Percentiles rank a stretch among this genome's conserved stretches.
Evolutionary conservation across 306 rosid genomes (phyloP).

Genomic region (Citrullus amarus): DNA sequence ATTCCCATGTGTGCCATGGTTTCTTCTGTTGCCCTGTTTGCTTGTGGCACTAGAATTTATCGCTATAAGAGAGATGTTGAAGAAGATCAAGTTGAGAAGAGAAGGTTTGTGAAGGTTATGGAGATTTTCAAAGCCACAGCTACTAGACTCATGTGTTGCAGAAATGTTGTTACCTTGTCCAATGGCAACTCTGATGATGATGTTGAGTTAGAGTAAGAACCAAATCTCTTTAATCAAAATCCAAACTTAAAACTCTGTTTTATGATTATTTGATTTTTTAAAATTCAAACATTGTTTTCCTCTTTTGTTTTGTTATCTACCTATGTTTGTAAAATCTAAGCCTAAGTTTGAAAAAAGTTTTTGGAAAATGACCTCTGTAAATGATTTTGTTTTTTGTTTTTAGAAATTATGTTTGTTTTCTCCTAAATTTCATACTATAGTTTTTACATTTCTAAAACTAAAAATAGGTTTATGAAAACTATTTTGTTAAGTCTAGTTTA

Average conservation of each 20-base stretch:
- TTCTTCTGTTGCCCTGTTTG: constrained; percentile 39
- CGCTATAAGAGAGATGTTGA: constrained; percentile 29
- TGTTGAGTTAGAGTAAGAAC: constrained; percentile 76
- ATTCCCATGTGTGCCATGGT: constrained; percentile 69
- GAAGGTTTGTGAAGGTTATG: constrained; percentile 19
- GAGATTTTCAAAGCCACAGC: constrained; percentile 41
- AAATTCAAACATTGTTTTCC: too few relatives aligned
- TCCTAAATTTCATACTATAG: too few relatives aligned
- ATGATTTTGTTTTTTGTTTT: too few relatives aligned
- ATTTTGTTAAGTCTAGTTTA: too few relatives aligned
- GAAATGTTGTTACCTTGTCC: constrained; percentile 32
- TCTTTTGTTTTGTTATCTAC: too few relatives aligned
- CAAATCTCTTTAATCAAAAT: background rate
- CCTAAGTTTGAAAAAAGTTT: too few relatives aligned
- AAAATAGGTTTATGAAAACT: too few relatives aligned
- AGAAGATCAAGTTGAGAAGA: constrained; percentile 4
- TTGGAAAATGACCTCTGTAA: too few relatives aligned
- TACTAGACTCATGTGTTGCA: constrained; percentile 33
- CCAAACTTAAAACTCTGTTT: too few relatives aligned
- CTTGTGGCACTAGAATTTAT: constrained; percentile 56
- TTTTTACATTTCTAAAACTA: too few relatives aligned
- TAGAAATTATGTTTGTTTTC: too few relatives aligned
- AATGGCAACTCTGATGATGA: constrained; percentile 27
- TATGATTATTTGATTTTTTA: background rate
- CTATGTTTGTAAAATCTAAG: too few relatives aligned